Evolutionary conservation across 352 stramenopile species (phyloP).

Genomic region (Pythium diclinum): DNA sequence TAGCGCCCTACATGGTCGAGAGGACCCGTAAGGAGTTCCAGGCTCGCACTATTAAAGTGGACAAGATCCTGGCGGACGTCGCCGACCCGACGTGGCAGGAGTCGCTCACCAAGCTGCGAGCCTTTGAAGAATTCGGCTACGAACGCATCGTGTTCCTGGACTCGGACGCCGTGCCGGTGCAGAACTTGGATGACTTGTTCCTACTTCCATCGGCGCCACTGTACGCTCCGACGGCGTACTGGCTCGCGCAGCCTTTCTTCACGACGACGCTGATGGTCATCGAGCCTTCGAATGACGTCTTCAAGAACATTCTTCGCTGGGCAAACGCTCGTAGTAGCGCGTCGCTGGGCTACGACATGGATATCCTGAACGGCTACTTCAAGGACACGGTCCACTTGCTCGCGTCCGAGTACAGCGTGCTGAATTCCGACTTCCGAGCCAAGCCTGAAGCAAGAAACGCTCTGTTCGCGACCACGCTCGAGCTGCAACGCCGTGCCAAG

Average conservation of each 20-base stretch:
- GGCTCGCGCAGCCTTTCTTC: constrained; percentile 34
- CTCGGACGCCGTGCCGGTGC: constrained; percentile 30
- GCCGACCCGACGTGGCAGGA: constrained; percentile 18
- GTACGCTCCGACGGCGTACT: constrained; percentile 34
- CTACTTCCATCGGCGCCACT: constrained; percentile 16
- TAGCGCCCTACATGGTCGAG: background rate
- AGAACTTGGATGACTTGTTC: constrained; percentile 38
- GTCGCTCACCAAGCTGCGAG: constrained; percentile 22
- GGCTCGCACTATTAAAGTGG: constrained; percentile 11
- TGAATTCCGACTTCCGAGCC: constrained; percentile 36
- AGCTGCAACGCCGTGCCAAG: constrained; percentile 13
- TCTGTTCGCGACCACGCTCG: constrained; percentile 9
- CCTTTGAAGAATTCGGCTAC: constrained; percentile 22
- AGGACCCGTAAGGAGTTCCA: background rate
- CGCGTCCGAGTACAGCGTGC: constrained; percentile 29
- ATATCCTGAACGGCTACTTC: constrained; percentile 35
- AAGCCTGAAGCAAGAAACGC: constrained; percentile 1
- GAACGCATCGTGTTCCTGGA: constrained; percentile 34
- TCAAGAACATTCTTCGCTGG: constrained; percentile 26
- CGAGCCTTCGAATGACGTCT: constrained; percentile 23
- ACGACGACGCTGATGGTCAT: constrained; percentile 32
- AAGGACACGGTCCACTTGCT: constrained; percentile 16
- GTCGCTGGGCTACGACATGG: constrained; percentile 29
- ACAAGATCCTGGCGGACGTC: constrained; percentile 12
- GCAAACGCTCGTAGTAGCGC: constrained; percentile 11